Evolutionary conservation across 805 yeast species (phyloP).

Genomic region (Suhomyces prunicola): DNA sequence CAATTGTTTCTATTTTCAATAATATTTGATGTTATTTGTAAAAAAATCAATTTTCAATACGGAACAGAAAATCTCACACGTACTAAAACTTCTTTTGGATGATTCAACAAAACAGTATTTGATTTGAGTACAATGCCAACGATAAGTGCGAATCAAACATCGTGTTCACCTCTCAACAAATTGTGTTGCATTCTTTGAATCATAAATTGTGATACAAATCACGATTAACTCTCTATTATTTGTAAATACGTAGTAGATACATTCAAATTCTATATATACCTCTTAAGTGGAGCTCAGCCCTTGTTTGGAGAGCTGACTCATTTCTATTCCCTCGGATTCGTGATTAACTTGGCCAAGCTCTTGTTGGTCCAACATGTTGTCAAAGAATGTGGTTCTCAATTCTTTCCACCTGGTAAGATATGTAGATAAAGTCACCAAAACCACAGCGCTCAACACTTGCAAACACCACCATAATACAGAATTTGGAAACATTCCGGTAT

Average conservation of each 20-base stretch:
- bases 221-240: background rate
- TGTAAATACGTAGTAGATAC: background rate
- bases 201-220: no score
- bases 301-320: constrained; percentile 13
- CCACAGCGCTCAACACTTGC: constrained; percentile 62
- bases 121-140: no score
- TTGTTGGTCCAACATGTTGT: constrained; percentile 64
- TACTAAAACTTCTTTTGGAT: no score
- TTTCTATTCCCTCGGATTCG: constrained; percentile 14
- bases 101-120: no score
- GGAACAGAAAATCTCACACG: background rate
- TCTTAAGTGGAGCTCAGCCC: background rate
- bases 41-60: background rate
- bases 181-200: no score
- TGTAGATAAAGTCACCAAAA: constrained; percentile 79
- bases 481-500: constrained; percentile 64
- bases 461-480: constrained; percentile 81
- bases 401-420: constrained; percentile 93
- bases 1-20: background rate
- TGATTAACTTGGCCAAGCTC: constrained; percentile 41
- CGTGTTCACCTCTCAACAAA: no score
- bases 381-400: constrained; percentile 83
- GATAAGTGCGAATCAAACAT: no score
- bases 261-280: background rate
- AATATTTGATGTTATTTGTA: background rate